phyloP scores from a whole-genome alignment of 2,329 filamentous ascomycete species.

The Alternaria gaisen region DNA sequence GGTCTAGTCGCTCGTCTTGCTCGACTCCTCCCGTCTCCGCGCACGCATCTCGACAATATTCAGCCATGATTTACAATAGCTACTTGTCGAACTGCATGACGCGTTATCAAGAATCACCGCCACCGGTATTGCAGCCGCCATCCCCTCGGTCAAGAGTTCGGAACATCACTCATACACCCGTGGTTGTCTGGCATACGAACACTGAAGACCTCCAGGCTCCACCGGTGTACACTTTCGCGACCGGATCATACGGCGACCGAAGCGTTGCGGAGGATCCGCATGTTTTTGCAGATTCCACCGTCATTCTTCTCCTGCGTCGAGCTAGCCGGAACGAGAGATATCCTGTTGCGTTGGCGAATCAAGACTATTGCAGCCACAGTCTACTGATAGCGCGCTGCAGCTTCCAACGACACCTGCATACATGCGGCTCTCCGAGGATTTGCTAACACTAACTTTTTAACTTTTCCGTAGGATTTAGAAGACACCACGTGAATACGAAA shows the following conservation, averaged over 20 bases:
- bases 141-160: conserved; percentile 6
- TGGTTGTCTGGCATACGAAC: conserved; percentile 8
- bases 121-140: neutral
- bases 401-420: conserved; percentile 22
- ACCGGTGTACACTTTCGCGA: neutral
- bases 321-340: conserved; percentile 33
- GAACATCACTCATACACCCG: conserved; percentile 9
- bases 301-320: conserved; percentile 27
- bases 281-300: conserved; percentile 20
- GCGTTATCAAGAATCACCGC: neutral
- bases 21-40: neutral
- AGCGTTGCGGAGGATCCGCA: conserved; percentile 13
- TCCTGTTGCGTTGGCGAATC: conserved; percentile 31
- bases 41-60: neutral
- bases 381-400: conserved; percentile 27
- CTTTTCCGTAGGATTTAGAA: neutral
- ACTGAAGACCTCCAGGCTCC: conserved; percentile 1
- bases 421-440: conserved; percentile 17
- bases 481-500: conserved; percentile 18
- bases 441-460: neutral
- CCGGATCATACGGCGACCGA: conserved; percentile 3
- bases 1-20: conserved; percentile 1
- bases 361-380: conserved; percentile 36
- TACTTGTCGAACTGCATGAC: neutral
- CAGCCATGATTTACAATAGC: neutral